Conservation (phyloP, 371 early-diverging fungal genomes). For the Mortierella sp. region DNA sequence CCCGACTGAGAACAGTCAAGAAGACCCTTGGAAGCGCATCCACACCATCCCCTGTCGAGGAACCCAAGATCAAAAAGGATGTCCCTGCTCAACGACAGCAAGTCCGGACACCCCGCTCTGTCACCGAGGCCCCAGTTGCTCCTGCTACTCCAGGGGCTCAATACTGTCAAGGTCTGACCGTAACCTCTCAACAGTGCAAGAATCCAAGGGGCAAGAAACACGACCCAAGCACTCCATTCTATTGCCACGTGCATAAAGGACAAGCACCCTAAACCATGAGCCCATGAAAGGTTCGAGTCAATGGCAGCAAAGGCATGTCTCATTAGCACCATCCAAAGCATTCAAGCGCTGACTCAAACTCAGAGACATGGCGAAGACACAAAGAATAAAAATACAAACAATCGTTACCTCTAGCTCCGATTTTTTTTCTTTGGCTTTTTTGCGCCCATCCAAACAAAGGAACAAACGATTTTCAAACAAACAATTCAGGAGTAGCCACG, state of each 20-base stretch:
- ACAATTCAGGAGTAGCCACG: background rate
- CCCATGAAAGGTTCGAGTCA: no score
- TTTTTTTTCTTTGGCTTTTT: background rate
- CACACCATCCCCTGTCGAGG: background rate
- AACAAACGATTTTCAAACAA: background rate
- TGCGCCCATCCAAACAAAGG: background rate
- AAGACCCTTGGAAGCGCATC: background rate
- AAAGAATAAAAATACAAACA: no score
- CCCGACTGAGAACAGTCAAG: background rate
- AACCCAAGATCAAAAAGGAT: background rate
- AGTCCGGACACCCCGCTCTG: background rate
- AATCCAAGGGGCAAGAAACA: background rate
- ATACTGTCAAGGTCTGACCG: background rate
- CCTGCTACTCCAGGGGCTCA: background rate
- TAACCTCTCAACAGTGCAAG: background rate
- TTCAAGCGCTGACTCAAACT: background rate
- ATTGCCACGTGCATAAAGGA: background rate
- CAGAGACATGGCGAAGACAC: no score
- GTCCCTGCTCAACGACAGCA: background rate
- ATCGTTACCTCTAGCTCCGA: no score
- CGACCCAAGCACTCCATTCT: background rate
- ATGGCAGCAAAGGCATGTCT: background rate
- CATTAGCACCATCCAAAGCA: background rate
- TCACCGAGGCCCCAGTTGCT: background rate
- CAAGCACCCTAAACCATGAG: background rate